Conservation (phyloP, 352 stramenopile genomes). For the Globisporangium carolinianum region DNA sequence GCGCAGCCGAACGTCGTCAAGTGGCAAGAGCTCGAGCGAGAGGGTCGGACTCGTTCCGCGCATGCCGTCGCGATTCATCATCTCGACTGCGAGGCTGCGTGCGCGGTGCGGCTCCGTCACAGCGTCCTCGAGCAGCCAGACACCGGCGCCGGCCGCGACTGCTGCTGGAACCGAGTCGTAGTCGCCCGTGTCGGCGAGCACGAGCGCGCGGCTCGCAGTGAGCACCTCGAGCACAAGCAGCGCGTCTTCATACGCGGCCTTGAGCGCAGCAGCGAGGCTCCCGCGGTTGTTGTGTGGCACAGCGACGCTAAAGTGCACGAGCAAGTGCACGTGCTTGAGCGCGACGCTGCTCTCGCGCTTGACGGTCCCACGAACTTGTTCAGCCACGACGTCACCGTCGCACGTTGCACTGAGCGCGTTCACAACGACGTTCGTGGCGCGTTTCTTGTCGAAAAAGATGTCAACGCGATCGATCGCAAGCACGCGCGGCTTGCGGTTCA, state of each 20-base stretch:
- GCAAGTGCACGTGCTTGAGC: conserved; percentile 16
- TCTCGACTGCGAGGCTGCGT: conserved; percentile 17
- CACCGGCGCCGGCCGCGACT: conserved; percentile 8
- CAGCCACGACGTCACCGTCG: conserved; percentile 6
- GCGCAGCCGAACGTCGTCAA: conserved; percentile 41
- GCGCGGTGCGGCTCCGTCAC: neutral
- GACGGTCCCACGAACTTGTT: conserved; percentile 1
- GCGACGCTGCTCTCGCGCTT: conserved; percentile 5
- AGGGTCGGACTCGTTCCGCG: conserved; percentile 20
- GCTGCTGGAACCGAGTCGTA: conserved; percentile 2
- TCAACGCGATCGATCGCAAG: conserved; percentile 25
- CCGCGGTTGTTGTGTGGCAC: conserved; percentile 37
- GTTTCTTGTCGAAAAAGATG: conserved; percentile 21
- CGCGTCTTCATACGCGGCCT: conserved; percentile 24
- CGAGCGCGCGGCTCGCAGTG: conserved; percentile 12
- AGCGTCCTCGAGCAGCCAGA: conserved; percentile 15
- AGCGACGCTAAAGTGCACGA: conserved; percentile 34
- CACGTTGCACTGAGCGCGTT: conserved; percentile 12
- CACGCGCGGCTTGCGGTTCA: conserved; percentile 36
- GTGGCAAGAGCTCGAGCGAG: conserved; percentile 30
- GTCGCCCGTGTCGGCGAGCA: conserved; percentile 1
- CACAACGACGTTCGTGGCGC: conserved; percentile 15
- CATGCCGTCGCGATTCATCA: conserved; percentile 21
- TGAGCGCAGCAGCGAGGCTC: conserved; percentile 24
- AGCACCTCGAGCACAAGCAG: conserved; percentile 22